Conservation (phyloP, 768 basidiomycete genomes). For the Serendipita sp. region DNA sequence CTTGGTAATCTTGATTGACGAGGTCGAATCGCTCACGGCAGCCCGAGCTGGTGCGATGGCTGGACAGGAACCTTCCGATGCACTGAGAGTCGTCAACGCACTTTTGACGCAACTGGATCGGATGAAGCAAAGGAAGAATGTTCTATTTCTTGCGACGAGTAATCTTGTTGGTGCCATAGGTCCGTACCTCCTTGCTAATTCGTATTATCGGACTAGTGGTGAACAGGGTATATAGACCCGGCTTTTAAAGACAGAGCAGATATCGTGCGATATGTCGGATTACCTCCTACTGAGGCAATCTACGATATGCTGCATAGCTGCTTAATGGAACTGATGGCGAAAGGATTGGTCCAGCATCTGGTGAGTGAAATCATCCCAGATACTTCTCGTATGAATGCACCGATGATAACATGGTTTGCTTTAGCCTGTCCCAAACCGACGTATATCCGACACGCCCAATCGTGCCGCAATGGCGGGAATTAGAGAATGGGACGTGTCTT, state of each 20-base stretch:
- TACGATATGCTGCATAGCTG: conserved; percentile 83
- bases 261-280: conserved; percentile 85
- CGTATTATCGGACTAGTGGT: too few species aligned
- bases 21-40: conserved; percentile 90
- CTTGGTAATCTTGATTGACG: conserved; percentile 89
- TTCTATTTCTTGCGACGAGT: conserved; percentile 89
- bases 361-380: conserved; percentile 27
- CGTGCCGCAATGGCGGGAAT: not conserved
- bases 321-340: conserved; percentile 59
- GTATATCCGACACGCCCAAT: conserved; percentile 9
- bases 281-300: conserved; percentile 79
- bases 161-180: conserved; percentile 92
- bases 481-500: not conserved
- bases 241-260: conserved; percentile 97
- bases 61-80: conserved; percentile 91
- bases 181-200: conserved; percentile 19
- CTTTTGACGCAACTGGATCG: conserved; percentile 94
- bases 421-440: conserved; percentile 6
- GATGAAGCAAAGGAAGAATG: conserved; percentile 82
- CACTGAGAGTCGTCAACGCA: conserved; percentile 88
- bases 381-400: not conserved
- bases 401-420: not conserved
- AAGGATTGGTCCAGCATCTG: conserved; percentile 46
- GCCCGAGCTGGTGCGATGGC: conserved; percentile 89
- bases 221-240: conserved; percentile 38